A percentile compares a stretch with the other conserved stretches of the same genome.
phyloP scores from a whole-genome alignment of 176 grass and related monocot species.

The Areca catechu region DNA sequence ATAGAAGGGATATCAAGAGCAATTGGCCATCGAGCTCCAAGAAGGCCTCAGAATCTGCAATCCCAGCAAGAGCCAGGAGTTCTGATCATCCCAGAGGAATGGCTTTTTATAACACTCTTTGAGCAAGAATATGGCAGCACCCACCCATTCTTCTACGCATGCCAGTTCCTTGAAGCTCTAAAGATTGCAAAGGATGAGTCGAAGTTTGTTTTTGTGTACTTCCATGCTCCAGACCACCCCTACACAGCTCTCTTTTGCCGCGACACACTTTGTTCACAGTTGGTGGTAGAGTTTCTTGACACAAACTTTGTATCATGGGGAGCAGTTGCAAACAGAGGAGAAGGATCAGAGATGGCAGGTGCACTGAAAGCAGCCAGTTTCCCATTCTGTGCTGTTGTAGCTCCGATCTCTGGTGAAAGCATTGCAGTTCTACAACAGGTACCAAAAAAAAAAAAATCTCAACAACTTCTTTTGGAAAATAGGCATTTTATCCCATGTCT shows the following conservation, averaged over 20 bases:
- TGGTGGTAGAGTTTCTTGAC: conserved; percentile 66
- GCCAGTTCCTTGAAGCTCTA: conserved; percentile 45
- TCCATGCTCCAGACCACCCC: conserved; percentile 37
- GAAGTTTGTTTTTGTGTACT: conserved; percentile 55
- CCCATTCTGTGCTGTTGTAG: conserved; percentile 62
- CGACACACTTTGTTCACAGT: conserved; percentile 48
- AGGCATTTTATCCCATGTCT: neutral
- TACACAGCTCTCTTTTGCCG: conserved; percentile 46
- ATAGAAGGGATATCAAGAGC: conserved; percentile 40
- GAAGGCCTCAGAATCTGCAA: conserved; percentile 5
- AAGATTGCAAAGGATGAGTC: conserved; percentile 35
- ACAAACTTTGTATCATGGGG: conserved; percentile 60
- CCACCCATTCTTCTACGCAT: conserved; percentile 75
- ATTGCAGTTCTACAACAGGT: conserved; percentile 52
- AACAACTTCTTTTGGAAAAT: too few relatives aligned
- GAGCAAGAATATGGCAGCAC: conserved; percentile 41
- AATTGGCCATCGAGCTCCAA: conserved; percentile 24
- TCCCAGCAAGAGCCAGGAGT: neutral
- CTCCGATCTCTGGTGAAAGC: conserved; percentile 34
- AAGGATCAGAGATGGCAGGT: conserved; percentile 31
- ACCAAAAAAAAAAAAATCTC: neutral
- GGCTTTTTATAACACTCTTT: conserved; percentile 41
- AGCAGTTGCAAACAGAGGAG: conserved; percentile 27
- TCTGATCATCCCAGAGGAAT: conserved; percentile 31
- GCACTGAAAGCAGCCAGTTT: conserved; percentile 39